Base-by-base conservation (phyloP, 768 basidiomycete genomes). In the Filobasidium floriforme region DNA sequence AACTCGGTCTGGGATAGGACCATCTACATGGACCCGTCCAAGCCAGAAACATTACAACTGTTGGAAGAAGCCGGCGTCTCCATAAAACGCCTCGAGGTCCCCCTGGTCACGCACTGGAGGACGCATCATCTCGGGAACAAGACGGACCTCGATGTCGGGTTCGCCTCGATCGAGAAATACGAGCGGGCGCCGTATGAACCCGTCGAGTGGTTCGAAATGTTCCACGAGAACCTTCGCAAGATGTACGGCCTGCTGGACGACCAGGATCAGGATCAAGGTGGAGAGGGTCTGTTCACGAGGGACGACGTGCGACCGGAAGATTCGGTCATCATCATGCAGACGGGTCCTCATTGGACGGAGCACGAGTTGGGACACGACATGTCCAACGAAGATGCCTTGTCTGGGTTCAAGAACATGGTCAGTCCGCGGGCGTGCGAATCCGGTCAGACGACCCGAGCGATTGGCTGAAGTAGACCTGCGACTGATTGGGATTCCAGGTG, bases 41-140 rank as follows among this genome's bases (percentile, higher is more conserved):
- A 43, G 4, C 26, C n/a, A n/a, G 60, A 61, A 9, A 41, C 41
- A 9, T 32, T 4, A 1, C 15, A n/a, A 9, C 7, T 61, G 11
- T 22, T 61, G 28, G 41, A 61, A 32, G 60, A 37, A 19, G 60
- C 60, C 7, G 60, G 60, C 3, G 60, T 61, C 26, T n/a, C 28
- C 5, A 19, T 2, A 7, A n/a, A 61, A 9, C 28, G 60, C 6
- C 9, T 41, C 1, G 40, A 41, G 19, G 15, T 61, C 3, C 60
- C 60, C 19, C 60, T 61, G 26, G 60, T 61, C 41, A 37, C 28
- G 4, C 40, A 61, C n/a, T 61, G 60, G 60, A 37, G 60, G 26
- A 40, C 29, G 19, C 60, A 29, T 32, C 60, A 61, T 41, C 60
- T 61, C 9, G 60, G 28, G 2, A 40, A 61, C 26, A 7, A 32